Evolutionary conservation across 495 filamentous ascomycete species (phyloP), one percentile per base, ranked within the genome.

Genomic region (Entonaema liquescens): DNA sequence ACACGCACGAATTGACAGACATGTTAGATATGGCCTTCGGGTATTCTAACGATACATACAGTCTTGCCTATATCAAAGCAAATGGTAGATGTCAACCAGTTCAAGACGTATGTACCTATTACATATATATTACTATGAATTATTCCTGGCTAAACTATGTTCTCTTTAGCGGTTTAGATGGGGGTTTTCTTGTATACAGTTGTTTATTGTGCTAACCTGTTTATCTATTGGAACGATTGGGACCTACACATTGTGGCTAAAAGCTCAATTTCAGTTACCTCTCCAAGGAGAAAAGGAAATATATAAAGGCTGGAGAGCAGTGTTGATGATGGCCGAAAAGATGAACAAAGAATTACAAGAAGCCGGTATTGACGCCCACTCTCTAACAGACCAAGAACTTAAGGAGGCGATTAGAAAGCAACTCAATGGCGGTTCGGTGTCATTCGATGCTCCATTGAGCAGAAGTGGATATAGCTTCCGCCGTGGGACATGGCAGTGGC

Each of bases 131-230:
- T 33, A 19, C 1, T 31, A 36, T 2, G 13, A 19, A 2, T 17
- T 56, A 31, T 21, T 3, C 1, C 29, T 56, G 3, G 8, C 21
- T 28, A n/a, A 29, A 33, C 29, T 5, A 3, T 5, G n/a, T 9
- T 19, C 4, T 29, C 23, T 57, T 3, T 26, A 56, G 54, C 11
- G 40, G 8, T 60, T 69, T 8, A 65, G 61, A 50, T 73, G 70
- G 70, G 70, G 70, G 23, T 74, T 67, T 50, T 69, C 68, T 1
- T 70, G 49, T 54, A 23, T 64, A 38, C 73, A 69, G 35, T 8
- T 64, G 33, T 62, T 68, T 19, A 53, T 69, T 19, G 17, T 31
- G 1, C 4, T 61, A 0, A 13, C 38, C 0, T 25, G 50, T 2
- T 35, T 75, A 13, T 6, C 56, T 0, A 47, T 71, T n/a, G 74